A percentile compares a stretch with the other conserved stretches of the same genome.
Evolutionary conservation across 2,329 filamentous ascomycete species (phyloP).

Genomic region (Aspergillus sp.): DNA sequence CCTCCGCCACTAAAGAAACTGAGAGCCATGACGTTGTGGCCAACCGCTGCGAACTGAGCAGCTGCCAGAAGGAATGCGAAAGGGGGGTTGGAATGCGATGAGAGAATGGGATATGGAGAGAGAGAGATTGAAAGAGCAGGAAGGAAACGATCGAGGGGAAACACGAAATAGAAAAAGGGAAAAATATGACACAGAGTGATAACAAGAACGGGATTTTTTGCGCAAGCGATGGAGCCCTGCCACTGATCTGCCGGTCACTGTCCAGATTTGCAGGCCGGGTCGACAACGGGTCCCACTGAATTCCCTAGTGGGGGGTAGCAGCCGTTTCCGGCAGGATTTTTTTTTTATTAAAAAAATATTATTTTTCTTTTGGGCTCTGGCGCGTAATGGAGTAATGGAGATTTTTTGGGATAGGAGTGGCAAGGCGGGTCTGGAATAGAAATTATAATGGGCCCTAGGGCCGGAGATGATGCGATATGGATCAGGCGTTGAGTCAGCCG

Average conservation of each 20-base stretch:
- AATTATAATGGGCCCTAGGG: background rate
- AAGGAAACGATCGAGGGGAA: constrained; percentile 1
- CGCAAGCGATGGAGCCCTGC: constrained; percentile 11
- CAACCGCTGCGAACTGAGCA: constrained; percentile 15
- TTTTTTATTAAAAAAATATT: no score
- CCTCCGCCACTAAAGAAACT: constrained; percentile 41
- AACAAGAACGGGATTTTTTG: constrained; percentile 11
- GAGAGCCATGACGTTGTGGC: constrained; percentile 35
- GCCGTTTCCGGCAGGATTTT: no score
- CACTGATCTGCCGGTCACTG: constrained; percentile 26
- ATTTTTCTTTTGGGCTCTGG: background rate
- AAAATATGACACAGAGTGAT: constrained; percentile 15
- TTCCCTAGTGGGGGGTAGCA: background rate
- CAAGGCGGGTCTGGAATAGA: no score
- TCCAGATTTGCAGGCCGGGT: constrained; percentile 46
- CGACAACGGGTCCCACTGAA: constrained; percentile 25
- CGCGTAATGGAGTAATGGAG: no score
- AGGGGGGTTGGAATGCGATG: background rate
- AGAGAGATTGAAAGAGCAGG: background rate
- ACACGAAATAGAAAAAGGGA: background rate
- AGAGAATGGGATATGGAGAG: constrained; percentile 2
- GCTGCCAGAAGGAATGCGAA: constrained; percentile 7
- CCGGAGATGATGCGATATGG: constrained; percentile 8
- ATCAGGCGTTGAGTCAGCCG: background rate
- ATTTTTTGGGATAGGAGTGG: no score